These are phyloP conservation scores for Rhizoctonia solani DNA, from an alignment of 1,284 basidiomycete species.

Conservation along the genomic window DNA sequence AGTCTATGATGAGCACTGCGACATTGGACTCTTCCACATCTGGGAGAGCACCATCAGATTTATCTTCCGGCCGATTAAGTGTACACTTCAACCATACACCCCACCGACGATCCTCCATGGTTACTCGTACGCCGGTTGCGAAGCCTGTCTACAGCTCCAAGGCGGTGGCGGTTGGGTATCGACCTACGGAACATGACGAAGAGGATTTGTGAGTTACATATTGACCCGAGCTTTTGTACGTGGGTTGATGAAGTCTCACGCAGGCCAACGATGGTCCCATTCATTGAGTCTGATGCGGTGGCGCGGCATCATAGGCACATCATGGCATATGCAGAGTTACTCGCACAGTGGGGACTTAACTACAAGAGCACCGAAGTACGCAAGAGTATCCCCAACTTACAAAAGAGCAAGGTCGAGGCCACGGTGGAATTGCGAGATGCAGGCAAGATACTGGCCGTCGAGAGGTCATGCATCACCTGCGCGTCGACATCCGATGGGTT, in stretches of 20 bases:
- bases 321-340: constrained; percentile 37
- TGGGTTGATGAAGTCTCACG: neutral
- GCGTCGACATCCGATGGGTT: constrained; percentile 28
- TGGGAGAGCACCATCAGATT: constrained; percentile 22
- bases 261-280: constrained; percentile 30
- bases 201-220: constrained; percentile 34
- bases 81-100: constrained; percentile 12
- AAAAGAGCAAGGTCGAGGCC: neutral
- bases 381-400: constrained; percentile 28
- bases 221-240: neutral
- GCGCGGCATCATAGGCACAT: constrained; percentile 34
- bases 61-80: constrained; percentile 26
- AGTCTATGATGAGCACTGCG: constrained; percentile 24
- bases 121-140: constrained; percentile 11
- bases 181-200: constrained; percentile 34
- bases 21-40: constrained; percentile 30
- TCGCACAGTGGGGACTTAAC: constrained; percentile 32
- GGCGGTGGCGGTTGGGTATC: constrained; percentile 33
- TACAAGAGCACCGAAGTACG: constrained; percentile 32
- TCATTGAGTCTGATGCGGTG: constrained; percentile 17
- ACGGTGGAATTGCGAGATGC: constrained; percentile 17
- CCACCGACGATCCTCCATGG: constrained; percentile 16
- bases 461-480: neutral
- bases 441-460: constrained; percentile 11
- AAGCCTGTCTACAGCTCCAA: constrained; percentile 30